Conservation (phyloP, 768 basidiomycete species). For the Hysterangium stoloniferum region DNA sequence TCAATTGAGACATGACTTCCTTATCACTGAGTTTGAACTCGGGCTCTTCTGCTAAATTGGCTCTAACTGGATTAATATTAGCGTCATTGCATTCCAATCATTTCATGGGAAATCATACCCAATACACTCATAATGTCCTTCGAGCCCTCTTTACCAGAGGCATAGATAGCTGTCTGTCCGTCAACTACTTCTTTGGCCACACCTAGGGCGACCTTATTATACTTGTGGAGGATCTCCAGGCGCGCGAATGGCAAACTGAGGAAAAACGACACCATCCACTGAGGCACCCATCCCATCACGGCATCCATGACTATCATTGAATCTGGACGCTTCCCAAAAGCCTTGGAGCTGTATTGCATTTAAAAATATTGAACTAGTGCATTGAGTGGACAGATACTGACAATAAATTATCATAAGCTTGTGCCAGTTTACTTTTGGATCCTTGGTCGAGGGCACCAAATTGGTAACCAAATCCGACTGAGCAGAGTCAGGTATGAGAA, state of each 20-base stretch:
- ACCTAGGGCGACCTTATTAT: slow-evolving; percentile 18
- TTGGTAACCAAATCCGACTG: slow-evolving; percentile 19
- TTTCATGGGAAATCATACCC: slow-evolving; percentile 13
- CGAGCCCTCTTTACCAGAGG: slow-evolving; percentile 15
- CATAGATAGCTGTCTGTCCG: slow-evolving; percentile 18
- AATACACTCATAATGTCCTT: slow-evolving; percentile 30
- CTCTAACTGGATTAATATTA: slow-evolving; percentile 19
- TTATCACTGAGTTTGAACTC: slow-evolving; percentile 21
- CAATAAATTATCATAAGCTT: neutral
- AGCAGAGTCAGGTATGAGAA: neutral
- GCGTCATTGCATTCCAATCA: neutral
- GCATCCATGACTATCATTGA: no score
- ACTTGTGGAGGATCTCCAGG: slow-evolving; percentile 22
- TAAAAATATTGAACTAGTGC: no score
- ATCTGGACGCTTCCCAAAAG: no score
- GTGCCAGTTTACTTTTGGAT: neutral
- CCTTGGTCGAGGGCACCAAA: slow-evolving; percentile 17
- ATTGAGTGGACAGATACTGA: no score
- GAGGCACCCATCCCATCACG: slow-evolving; percentile 21
- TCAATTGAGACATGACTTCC: slow-evolving; percentile 28
- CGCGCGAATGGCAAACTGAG: slow-evolving; percentile 24
- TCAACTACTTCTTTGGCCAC: slow-evolving; percentile 19
- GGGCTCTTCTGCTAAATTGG: slow-evolving; percentile 23
- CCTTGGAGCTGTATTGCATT: no score
- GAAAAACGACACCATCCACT: slow-evolving; percentile 18